Conservation (phyloP, 371 early-diverging fungal species). For the Mucor circinelloides region DNA sequence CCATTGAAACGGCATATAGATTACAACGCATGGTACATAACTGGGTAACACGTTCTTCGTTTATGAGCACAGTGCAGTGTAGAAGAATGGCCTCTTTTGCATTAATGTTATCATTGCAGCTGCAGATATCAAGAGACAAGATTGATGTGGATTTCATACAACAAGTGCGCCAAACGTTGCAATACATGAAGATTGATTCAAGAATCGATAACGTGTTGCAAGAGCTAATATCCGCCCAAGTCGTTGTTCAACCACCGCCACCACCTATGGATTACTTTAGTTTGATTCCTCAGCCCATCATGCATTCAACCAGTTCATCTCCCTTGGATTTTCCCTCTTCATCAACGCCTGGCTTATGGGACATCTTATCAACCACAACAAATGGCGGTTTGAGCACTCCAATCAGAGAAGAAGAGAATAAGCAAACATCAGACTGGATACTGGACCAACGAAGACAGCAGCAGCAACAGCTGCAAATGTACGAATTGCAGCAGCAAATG, state of each 20-base stretch:
- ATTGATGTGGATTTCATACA: conserved; percentile 12
- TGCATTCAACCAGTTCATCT: conserved; percentile 13
- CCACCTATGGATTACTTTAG: conserved; percentile 19
- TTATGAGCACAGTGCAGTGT: conserved; percentile 18
- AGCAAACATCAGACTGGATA: conserved; percentile 8
- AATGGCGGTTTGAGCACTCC: conserved; percentile 15
- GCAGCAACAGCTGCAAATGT: conserved; percentile 11
- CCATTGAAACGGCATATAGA: conserved; percentile 19
- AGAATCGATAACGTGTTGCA: conserved; percentile 13
- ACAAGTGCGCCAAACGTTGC: conserved; percentile 13
- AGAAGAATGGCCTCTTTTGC: conserved; percentile 25
- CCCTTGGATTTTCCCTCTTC: not conserved
- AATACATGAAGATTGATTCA: conserved; percentile 5
- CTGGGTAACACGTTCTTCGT: conserved; percentile 3
- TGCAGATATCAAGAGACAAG: conserved; percentile 13
- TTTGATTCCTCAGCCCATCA: conserved; percentile 10
- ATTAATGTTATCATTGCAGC: conserved; percentile 18
- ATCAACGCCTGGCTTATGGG: conserved; percentile 19
- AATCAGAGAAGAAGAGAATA: conserved; percentile 10
- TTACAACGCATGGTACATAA: conserved; percentile 26
- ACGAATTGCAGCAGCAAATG: conserved; percentile 12
- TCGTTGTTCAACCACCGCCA: not conserved
- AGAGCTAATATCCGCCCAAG: conserved; percentile 6
- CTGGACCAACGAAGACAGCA: conserved; percentile 16
- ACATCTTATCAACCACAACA: conserved; percentile 14